A percentile compares a stretch with the other conserved stretches of the same genome.
Evolutionary conservation across 306 rosid genomes (phyloP).

Genomic region (Quercus robur): DNA sequence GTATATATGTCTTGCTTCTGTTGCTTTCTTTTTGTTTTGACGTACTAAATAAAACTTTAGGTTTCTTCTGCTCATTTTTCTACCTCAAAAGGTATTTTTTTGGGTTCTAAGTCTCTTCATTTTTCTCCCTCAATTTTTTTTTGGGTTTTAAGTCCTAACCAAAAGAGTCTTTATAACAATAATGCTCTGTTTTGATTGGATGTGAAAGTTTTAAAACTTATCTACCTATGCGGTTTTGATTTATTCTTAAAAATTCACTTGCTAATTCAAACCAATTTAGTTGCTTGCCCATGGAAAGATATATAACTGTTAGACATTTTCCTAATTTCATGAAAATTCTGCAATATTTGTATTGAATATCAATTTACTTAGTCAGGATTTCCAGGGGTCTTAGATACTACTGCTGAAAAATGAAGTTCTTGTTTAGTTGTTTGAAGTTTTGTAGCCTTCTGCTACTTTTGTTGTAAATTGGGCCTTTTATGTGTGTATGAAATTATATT

Average conservation of each 20-base stretch:
- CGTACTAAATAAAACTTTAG: not conserved
- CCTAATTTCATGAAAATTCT: not conserved
- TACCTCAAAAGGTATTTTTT: not conserved
- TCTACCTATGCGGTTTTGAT: not conserved
- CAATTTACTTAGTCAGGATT: constrained; percentile 1
- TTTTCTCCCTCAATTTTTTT: too few relatives aligned
- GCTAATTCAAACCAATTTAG: not conserved
- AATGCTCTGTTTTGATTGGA: not conserved
- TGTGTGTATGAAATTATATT: not conserved
- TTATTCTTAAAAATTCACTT: not conserved
- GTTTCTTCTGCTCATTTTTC: not conserved
- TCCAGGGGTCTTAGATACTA: not conserved
- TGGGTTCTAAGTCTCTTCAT: too few relatives aligned
- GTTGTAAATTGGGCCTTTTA: not conserved
- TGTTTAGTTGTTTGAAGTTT: not conserved
- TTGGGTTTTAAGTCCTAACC: not conserved
- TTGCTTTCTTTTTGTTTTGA: not conserved
- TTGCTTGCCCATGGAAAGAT: not conserved
- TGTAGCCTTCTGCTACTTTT: not conserved
- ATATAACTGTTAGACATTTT: not conserved
- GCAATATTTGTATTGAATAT: constrained; percentile 1
- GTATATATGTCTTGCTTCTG: constrained; percentile 37
- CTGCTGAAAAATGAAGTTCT: constrained; percentile 3
- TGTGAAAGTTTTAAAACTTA: not conserved
- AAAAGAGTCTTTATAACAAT: not conserved